These are phyloP conservation scores for Venturia asperata DNA, from an alignment of 2,329 filamentous ascomycete species.

Conservation along the genomic window DNA sequence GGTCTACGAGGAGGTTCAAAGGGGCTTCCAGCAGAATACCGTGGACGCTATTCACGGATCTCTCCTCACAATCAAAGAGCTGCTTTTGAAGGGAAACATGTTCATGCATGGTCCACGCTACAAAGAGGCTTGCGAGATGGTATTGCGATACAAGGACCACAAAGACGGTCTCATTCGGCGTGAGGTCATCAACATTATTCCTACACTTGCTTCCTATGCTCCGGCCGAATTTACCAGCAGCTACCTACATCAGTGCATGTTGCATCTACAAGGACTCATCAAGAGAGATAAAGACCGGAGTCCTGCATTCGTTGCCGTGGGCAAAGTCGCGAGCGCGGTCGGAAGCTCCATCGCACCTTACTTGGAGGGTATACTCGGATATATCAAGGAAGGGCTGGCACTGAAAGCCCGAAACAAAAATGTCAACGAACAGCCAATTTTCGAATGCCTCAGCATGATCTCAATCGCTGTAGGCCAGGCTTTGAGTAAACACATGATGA, in stretches of 20 bases:
- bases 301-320: slow-evolving; percentile 90
- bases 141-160: slow-evolving; percentile 88
- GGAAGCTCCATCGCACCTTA: slow-evolving; percentile 93
- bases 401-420: slow-evolving; percentile 58
- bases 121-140: slow-evolving; percentile 83
- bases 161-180: slow-evolving; percentile 79
- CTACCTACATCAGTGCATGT: slow-evolving; percentile 94
- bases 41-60: slow-evolving; percentile 92
- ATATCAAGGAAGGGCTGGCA: slow-evolving; percentile 85
- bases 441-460: slow-evolving; percentile 95
- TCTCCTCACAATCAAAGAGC: slow-evolving; percentile 81
- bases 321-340: slow-evolving; percentile 91
- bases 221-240: slow-evolving; percentile 80
- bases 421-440: slow-evolving; percentile 67
- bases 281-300: slow-evolving; percentile 86
- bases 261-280: slow-evolving; percentile 85
- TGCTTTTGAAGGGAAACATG: slow-evolving; percentile 93
- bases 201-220: slow-evolving; percentile 85
- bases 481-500: slow-evolving; percentile 96
- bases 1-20: slow-evolving; percentile 78
- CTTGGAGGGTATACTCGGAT: slow-evolving; percentile 85
- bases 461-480: slow-evolving; percentile 93
- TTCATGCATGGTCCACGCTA: slow-evolving; percentile 93
- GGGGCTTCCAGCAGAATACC: slow-evolving; percentile 69
- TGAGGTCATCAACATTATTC: slow-evolving; percentile 85